Evolutionary conservation across 495 filamentous ascomycete species (phyloP), one percentile per base, ranked within the genome.

Genomic region (Hypoxylon cercidicola): DNA sequence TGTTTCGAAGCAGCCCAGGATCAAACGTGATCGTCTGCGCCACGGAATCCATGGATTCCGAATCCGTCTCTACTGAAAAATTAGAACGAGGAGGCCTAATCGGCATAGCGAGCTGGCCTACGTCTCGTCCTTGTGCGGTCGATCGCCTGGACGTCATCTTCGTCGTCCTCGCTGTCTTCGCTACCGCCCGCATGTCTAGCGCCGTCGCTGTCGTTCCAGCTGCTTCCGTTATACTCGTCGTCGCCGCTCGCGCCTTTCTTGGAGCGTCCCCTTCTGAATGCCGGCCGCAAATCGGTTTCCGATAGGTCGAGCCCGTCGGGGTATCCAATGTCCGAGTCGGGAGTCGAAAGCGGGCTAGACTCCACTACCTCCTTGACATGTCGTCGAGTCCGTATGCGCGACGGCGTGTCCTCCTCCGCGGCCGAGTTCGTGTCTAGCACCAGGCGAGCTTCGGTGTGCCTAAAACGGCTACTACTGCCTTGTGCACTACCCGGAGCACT

Each of bases 321-420:
- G 48, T 54, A 43, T 19, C 35, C 45, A 43, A 59, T 54, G 5
- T 21, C 55, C 8, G 64, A 68, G 28, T 66, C 59, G 3, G 64
- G 68, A 0, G 64, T 66, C 19, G 71, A 71, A n/a, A 71, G 59
- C 3, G 68, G 71, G 47, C 71, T 73, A 1, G 71, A 73, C 39
- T 63, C 64, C 19, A 58, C 44, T 6, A 30, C 32, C 39, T 66
- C 61, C 18, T 66, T 64, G 19, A 43, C 16, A 32, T 60, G 51
- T 12, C 61, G 57, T 37, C 71, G 61, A 20, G 52, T 55, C 30
- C 59, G 62, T 2, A 59, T 35, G 15, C 62, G 65, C 1, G 68
- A 66, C 15, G 64, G 71, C 1, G 68, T 71, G 16, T 58, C 53
- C 11, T 71, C 61, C 45, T 25, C 23, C 4, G 55, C 46, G 0